These are phyloP conservation scores for Diaporthe aspalathi DNA, from an alignment of 2,329 filamentous ascomycete genomes.

Conservation along the genomic window DNA sequence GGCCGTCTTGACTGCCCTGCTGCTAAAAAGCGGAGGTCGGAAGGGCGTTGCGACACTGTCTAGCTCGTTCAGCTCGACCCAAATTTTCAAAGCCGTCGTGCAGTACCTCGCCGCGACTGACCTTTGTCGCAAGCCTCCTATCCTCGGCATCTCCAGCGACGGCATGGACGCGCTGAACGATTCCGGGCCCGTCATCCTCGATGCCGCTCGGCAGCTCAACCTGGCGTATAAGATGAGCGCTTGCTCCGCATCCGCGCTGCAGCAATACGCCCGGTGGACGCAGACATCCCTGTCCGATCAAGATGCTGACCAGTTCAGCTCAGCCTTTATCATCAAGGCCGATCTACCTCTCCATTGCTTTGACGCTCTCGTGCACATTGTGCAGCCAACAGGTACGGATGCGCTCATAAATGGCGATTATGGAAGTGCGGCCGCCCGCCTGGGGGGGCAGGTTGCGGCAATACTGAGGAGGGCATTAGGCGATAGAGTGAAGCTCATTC, in stretches of 20 bases:
- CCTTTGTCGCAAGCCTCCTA: constrained; percentile 73
- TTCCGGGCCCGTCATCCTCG: constrained; percentile 78
- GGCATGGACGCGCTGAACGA: constrained; percentile 56
- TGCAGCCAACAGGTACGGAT: constrained; percentile 25
- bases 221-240: constrained; percentile 89
- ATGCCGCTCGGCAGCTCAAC: constrained; percentile 80
- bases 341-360: constrained; percentile 66
- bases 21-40: constrained; percentile 81
- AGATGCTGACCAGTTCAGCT: constrained; percentile 82
- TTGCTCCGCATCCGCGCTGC: constrained; percentile 82
- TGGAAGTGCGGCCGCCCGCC: constrained; percentile 57
- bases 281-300: constrained; percentile 80
- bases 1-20: constrained; percentile 80
- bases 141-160: constrained; percentile 59
- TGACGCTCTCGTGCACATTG: constrained; percentile 59
- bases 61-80: constrained; percentile 85
- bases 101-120: constrained; percentile 85
- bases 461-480: constrained; percentile 78
- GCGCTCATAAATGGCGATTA: constrained; percentile 47
- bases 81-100: constrained; percentile 94
- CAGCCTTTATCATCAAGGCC: constrained; percentile 79
- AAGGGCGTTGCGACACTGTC: constrained; percentile 80
- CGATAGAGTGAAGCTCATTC: constrained; percentile 77
- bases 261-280: constrained; percentile 79
- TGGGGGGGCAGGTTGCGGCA: constrained; percentile 69